Evolutionary conservation across 140 eudicot species (phyloP).

Genomic region (Senecio squalidus): DNA sequence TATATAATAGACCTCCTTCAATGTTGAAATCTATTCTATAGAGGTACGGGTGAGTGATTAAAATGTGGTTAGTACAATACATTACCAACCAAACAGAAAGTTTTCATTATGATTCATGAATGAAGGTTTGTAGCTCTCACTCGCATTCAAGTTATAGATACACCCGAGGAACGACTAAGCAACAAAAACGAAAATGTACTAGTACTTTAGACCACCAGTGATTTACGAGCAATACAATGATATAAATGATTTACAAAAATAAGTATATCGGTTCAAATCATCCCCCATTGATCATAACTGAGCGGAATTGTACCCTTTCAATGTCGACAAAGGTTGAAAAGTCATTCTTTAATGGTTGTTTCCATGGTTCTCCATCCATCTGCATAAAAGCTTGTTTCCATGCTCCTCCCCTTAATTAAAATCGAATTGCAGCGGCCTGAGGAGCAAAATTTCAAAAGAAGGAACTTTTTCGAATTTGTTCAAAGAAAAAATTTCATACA

Average conservation of each 20-base stretch:
- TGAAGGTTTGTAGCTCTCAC: too few species aligned
- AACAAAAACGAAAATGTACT: background rate
- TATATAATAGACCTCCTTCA: too few species aligned
- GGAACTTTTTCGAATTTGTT: too few species aligned
- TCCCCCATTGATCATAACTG: conserved; percentile 59
- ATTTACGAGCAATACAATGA: conserved; percentile 12
- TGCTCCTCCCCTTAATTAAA: conserved; percentile 88
- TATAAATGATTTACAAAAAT: conserved; percentile 10
- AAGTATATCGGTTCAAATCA: conserved; percentile 15
- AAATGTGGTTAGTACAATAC: too few species aligned
- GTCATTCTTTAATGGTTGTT: conserved; percentile 69
- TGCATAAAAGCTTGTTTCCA: conserved; percentile 68
- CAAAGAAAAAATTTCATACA: too few species aligned
- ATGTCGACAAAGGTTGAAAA: conserved; percentile 84
- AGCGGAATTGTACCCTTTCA: conserved; percentile 59
- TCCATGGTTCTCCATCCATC: too few species aligned
- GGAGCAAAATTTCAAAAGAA: background rate
- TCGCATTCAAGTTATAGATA: too few species aligned
- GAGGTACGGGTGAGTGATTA: too few species aligned
- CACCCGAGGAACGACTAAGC: background rate
- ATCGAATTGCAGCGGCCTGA: conserved; percentile 77
- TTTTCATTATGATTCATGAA: too few species aligned
- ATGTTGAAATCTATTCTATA: too few species aligned
- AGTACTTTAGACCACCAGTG: conserved; percentile 6
- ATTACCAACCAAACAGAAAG: too few species aligned